Percentiles rank a stretch among this genome's conserved stretches.
Evolutionary conservation across 2,329 filamentous ascomycete species (phyloP).

Genomic region (Tolypocladium guangdongense): DNA sequence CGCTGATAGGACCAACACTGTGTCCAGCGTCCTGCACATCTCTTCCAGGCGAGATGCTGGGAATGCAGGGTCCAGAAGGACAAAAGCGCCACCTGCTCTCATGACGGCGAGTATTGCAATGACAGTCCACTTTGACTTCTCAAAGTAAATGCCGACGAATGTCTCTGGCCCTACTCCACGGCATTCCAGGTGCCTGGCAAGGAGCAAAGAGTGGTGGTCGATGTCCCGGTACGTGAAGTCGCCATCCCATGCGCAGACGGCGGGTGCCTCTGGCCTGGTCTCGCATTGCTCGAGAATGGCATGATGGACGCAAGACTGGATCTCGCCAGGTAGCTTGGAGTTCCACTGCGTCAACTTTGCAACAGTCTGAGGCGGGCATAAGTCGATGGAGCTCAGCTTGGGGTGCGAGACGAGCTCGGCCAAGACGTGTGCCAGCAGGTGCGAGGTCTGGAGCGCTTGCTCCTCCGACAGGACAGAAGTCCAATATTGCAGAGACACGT

Average conservation of each 20-base stretch:
- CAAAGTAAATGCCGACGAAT: conserved; percentile 19
- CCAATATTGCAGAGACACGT: background rate
- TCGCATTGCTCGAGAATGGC: conserved; percentile 13
- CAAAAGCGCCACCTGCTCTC: conserved; percentile 22
- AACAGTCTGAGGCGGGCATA: background rate
- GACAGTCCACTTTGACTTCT: conserved; percentile 19
- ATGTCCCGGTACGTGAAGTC: conserved; percentile 17
- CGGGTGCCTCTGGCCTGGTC: conserved; percentile 11
- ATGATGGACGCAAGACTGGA: conserved; percentile 12
- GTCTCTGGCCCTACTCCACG: conserved; percentile 13
- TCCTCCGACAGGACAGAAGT: background rate
- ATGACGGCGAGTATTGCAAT: conserved; percentile 19
- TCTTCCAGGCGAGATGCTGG: background rate
- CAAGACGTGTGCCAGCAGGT: background rate
- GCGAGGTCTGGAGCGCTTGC: background rate
- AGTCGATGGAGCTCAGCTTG: background rate
- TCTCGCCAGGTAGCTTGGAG: background rate
- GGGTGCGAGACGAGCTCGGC: background rate
- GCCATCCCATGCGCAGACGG: conserved; percentile 20
- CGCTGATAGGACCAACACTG: background rate
- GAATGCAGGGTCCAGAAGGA: conserved; percentile 14
- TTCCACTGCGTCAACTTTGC: background rate
- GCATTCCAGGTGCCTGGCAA: conserved; percentile 10
- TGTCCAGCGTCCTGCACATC: conserved; percentile 2
- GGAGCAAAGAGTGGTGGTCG: conserved; percentile 10